Evolutionary conservation across 2,329 filamentous ascomycete species (phyloP).

Genomic region (Colletotrichum graminicola): DNA sequence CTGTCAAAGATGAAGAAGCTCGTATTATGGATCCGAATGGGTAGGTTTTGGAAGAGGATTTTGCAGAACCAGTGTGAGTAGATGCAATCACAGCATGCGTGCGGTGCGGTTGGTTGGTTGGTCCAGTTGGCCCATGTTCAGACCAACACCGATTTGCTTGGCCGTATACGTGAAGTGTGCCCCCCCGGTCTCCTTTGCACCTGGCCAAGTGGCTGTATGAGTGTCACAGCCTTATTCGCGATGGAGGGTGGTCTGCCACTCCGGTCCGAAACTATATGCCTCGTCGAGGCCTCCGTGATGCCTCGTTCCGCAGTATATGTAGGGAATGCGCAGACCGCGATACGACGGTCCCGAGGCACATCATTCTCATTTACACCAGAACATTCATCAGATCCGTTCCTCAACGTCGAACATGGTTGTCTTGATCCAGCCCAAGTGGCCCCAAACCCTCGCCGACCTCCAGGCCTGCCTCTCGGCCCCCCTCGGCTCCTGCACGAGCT

Average conservation of each 20-base stretch:
- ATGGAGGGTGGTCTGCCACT: conserved; percentile 6
- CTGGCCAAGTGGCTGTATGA: background rate
- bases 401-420: background rate
- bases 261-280: background rate
- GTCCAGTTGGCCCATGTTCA: background rate
- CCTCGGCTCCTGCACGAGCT: conserved; percentile 4
- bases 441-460: conserved; percentile 10
- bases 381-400: background rate
- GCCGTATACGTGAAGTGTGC: background rate
- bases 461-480: conserved; percentile 9
- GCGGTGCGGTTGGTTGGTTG: background rate
- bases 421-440: conserved; percentile 5
- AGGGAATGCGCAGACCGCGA: background rate
- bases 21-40: background rate
- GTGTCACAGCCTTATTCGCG: background rate
- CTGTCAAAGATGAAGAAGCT: background rate
- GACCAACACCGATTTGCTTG: background rate
- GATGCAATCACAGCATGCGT: background rate
- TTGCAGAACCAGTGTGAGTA: background rate
- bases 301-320: background rate
- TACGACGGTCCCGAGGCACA: background rate
- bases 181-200: background rate
- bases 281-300: conserved; percentile 26
- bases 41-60: background rate
- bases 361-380: background rate